Evolutionary conservation across 164 flowering plant species (phyloP).

Genomic region (Buxus sempervirens): DNA sequence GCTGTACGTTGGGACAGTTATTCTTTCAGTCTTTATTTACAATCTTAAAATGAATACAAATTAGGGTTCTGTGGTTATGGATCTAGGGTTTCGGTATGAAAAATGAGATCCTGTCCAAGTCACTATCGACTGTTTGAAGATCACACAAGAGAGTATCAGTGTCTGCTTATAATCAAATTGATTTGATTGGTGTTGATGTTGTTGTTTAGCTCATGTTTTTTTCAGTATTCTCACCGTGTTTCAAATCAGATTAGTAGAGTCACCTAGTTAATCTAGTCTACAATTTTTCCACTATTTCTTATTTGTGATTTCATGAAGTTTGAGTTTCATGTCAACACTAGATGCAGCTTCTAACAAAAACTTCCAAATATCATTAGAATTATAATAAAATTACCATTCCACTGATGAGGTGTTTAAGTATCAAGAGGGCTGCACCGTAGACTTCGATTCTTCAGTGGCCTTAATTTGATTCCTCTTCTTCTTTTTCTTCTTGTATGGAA

Average conservation of each 20-base stretch:
- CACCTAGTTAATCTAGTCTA: neutral
- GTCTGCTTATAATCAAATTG: no score
- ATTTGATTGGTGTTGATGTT: neutral
- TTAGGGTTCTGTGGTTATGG: neutral
- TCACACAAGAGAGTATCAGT: no score
- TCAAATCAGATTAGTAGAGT: no score
- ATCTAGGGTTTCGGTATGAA: neutral
- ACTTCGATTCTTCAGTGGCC: constrained; percentile 13
- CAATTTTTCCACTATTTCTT: neutral
- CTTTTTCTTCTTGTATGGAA: constrained; percentile 58
- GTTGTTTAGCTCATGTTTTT: neutral
- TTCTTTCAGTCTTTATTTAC: neutral
- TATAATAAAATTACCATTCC: constrained; percentile 9
- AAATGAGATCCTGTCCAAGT: neutral
- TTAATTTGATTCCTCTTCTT: constrained; percentile 30
- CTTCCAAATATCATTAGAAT: neutral
- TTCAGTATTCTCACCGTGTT: no score
- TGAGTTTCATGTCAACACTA: neutral
- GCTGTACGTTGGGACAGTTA: neutral
- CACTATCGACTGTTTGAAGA: neutral
- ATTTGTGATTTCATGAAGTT: neutral
- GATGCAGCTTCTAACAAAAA: neutral
- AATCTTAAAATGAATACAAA: neutral
- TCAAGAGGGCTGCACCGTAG: constrained; percentile 9
- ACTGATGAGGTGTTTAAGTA: neutral